phyloP scores from a whole-genome alignment of 2,329 filamentous ascomycete genomes.

The Neospermospora avenae region DNA sequence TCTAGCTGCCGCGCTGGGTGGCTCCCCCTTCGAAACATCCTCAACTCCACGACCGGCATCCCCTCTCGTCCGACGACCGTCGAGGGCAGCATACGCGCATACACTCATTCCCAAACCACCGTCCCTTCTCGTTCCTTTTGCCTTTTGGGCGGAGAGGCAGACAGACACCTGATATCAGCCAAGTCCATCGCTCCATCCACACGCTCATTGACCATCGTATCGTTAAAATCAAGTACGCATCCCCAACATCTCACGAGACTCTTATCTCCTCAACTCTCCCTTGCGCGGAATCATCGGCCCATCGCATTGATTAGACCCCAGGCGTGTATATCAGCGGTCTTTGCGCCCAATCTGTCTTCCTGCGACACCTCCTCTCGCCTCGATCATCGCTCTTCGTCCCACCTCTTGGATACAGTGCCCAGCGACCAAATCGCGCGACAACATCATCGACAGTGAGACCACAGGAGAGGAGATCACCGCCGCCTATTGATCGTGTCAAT shows the following conservation, averaged over 20 bases:
- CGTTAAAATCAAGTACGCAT: not conserved
- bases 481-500: not conserved
- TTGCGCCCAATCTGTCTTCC: constrained; percentile 12
- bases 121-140: not conserved
- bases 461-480: constrained; percentile 4
- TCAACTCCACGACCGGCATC: not conserved
- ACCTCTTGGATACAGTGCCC: not conserved
- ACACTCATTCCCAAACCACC: constrained; percentile 4
- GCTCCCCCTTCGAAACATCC: not conserved
- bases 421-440: constrained; percentile 22
- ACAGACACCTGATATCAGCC: constrained; percentile 1
- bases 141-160: constrained; percentile 1
- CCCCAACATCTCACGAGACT: not conserved
- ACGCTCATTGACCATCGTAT: not conserved
- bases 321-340: constrained; percentile 2
- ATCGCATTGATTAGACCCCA: not conserved
- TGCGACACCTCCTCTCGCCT: constrained; percentile 16
- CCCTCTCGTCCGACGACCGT: not conserved
- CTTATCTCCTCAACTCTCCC: not conserved
- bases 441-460: constrained; percentile 4
- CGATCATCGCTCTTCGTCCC: not conserved
- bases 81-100: constrained; percentile 1
- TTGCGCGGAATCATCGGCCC: not conserved
- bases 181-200: not conserved
- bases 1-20: not conserved